These are phyloP conservation scores for Didymella pinodella DNA, from an alignment of 2,329 filamentous ascomycete species.

Conservation along the genomic window DNA sequence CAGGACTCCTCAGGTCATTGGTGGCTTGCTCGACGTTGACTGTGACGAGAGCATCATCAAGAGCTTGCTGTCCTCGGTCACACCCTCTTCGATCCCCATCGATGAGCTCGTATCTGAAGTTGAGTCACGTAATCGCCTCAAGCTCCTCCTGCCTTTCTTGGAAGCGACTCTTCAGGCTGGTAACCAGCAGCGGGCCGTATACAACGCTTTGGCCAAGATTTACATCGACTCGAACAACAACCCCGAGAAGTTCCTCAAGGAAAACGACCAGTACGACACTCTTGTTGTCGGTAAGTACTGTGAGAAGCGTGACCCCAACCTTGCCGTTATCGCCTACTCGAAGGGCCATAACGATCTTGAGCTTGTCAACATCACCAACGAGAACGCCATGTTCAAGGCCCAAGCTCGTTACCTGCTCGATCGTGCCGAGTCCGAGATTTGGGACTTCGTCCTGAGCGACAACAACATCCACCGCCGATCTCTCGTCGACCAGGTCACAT, in stretches of 20 bases:
- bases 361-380: slow-evolving; percentile 96
- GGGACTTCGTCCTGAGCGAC: slow-evolving; percentile 91
- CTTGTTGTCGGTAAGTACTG: slow-evolving; percentile 95
- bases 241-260: slow-evolving; percentile 95
- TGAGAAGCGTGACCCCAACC: slow-evolving; percentile 95
- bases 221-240: slow-evolving; percentile 99
- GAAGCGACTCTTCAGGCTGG: slow-evolving; percentile 88
- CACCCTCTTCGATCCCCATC: slow-evolving; percentile 85
- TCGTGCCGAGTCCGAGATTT: slow-evolving; percentile 87
- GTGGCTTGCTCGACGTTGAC: slow-evolving; percentile 92
- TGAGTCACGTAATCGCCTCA: slow-evolving; percentile 93
- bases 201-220: slow-evolving; percentile 97
- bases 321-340: slow-evolving; percentile 92
- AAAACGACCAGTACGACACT: slow-evolving; percentile 96
- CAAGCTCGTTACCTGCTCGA: slow-evolving; percentile 95
- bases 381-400: slow-evolving; percentile 99
- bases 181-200: slow-evolving; percentile 95
- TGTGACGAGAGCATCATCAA: slow-evolving; percentile 98
- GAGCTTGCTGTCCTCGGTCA: slow-evolving; percentile 83
- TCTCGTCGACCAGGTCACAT: slow-evolving; percentile 93
- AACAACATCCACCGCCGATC: slow-evolving; percentile 96
- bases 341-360: slow-evolving; percentile 98
- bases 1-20: slow-evolving; percentile 89
- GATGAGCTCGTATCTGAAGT: slow-evolving; percentile 94
- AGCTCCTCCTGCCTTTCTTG: slow-evolving; percentile 94